A percentile compares a stretch with the other conserved stretches of the same genome.
Conservation (phyloP, 129 eudicot genomes). For the Artemisia tridentata region DNA sequence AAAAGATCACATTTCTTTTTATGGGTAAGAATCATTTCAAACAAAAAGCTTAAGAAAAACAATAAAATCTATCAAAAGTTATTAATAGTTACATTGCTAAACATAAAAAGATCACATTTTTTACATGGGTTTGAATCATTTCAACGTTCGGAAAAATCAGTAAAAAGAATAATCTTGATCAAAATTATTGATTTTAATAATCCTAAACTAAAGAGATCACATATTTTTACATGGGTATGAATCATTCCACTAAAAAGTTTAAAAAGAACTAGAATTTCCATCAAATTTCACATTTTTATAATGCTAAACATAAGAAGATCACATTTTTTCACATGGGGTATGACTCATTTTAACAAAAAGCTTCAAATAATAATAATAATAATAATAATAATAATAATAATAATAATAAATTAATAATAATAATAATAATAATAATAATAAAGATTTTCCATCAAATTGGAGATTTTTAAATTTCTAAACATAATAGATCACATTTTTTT, state of each 20-base stretch:
- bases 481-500: background rate
- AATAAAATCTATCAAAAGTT: background rate
- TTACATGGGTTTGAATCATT: background rate
- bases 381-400: too few relatives aligned
- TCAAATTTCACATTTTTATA: background rate
- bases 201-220: conserved; percentile 20
- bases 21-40: too few relatives aligned
- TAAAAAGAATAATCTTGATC: too few relatives aligned
- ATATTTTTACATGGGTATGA: background rate
- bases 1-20: too few relatives aligned
- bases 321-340: background rate
- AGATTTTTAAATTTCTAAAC: too few relatives aligned
- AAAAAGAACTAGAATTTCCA: background rate
- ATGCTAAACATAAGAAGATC: background rate
- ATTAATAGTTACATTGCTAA: too few relatives aligned
- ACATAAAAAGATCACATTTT: background rate
- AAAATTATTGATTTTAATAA: background rate
- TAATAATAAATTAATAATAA: too few relatives aligned
- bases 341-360: background rate
- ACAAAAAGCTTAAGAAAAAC: background rate
- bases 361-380: too few relatives aligned
- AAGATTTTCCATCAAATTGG: conserved; percentile 24
- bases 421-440: too few relatives aligned
- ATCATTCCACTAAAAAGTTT: too few relatives aligned
- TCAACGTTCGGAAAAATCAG: too few relatives aligned